A percentile compares a stretch with the other conserved stretches of the same genome.
Evolutionary conservation across 2,329 filamentous ascomycete species (phyloP).

Genomic region (Pleoardoris graminearum): DNA sequence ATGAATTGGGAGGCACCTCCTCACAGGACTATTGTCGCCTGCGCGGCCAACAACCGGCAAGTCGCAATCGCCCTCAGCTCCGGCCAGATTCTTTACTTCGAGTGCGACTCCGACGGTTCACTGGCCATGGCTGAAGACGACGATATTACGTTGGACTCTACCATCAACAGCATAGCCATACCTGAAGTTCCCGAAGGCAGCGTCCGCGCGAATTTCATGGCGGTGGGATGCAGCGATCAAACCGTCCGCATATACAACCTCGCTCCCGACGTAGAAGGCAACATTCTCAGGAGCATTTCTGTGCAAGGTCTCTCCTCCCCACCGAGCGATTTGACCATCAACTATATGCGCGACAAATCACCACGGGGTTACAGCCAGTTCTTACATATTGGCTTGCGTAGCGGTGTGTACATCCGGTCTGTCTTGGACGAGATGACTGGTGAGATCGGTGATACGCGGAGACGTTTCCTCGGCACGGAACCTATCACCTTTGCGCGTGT

Average conservation of each 20-base stretch:
- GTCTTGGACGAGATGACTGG: conserved; percentile 94
- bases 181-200: conserved; percentile 91
- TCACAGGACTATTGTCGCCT: conserved; percentile 92
- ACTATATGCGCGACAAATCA: conserved; percentile 92
- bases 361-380: conserved; percentile 87
- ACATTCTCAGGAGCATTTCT: conserved; percentile 79
- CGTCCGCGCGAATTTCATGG: conserved; percentile 85
- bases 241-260: conserved; percentile 91
- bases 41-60: conserved; percentile 89
- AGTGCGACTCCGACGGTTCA: conserved; percentile 90
- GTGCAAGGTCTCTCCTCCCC: conserved; percentile 91
- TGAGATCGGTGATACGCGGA: conserved; percentile 90
- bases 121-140: conserved; percentile 87
- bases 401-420: conserved; percentile 92
- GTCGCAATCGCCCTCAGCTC: conserved; percentile 93
- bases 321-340: conserved; percentile 85
- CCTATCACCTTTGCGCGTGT: conserved; percentile 89
- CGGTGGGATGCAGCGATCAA: conserved; percentile 94
- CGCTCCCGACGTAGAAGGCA: conserved; percentile 77
- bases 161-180: conserved; percentile 91
- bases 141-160: conserved; percentile 91
- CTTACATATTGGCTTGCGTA: conserved; percentile 93
- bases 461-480: conserved; percentile 90
- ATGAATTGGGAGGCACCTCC: conserved; percentile 95
- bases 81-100: conserved; percentile 96